Evolutionary conservation across 331 rosid species (phyloP), one percentile per base, ranked within the genome.

Genomic region (Erythrophleum ivorense): DNA sequence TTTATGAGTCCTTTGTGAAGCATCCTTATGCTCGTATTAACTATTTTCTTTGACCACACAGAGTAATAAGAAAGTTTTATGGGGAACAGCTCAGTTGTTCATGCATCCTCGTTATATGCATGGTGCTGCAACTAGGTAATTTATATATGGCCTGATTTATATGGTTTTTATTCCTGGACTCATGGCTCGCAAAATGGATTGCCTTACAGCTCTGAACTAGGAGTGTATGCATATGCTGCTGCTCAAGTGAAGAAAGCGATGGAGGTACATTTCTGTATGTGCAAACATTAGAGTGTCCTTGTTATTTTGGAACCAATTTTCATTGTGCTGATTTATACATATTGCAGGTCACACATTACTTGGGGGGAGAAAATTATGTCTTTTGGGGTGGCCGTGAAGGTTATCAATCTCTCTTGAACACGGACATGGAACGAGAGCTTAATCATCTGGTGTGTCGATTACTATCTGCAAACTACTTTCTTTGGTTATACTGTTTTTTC

Each of bases 381-480:
- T 93, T 96, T 76, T 96, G 98, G 99, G 98, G 98, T 10, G 99
- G 99, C 16, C 99, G 97, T 40, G 97, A 93, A 88, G 99, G 99
- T 75, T 96, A 93, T 48, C 99, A 96, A 73, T 81, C 92, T 80
- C 98, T 93, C 67, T 64, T 93, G 89, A 96, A 96, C 93, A 96
- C 99, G 9, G 98, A 96, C 88, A 92, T 96, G 99, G 97, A 93
- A 78, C 86, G 95, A 53, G 98, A 96, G 84, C 95, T 93, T 71
- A 88, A 96, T 88, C 98, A 96, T 84, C 67, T 96, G 92, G 99
- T 96, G 58, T 0, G 94, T 80, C 63, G 36, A 48, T 18, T 65
- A 46, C 43, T 74, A 9, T 58, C 36, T 31, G 63, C 65, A n/a
- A 52, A 52, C 13, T 65, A 50, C 3, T 76, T 49, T 73, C 7